Conservation (phyloP, 108 stramenopile species). For the Craspedostauros australis region DNA sequence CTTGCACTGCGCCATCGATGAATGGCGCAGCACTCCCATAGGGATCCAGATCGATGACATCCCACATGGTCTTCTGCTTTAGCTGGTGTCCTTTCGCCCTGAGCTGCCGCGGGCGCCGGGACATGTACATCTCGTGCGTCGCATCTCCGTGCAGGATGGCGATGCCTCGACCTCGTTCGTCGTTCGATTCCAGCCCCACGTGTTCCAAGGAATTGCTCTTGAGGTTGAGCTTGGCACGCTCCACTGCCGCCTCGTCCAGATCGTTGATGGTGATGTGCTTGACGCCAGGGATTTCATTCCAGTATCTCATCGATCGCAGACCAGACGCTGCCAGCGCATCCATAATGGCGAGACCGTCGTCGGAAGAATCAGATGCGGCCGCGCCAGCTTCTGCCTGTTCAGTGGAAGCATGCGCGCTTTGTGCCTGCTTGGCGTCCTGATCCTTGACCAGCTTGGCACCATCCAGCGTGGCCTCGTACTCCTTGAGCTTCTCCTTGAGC, state of each 20-base stretch:
- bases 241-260: slow-evolving; percentile 74
- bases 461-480: slow-evolving; percentile 13
- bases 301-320: slow-evolving; percentile 92
- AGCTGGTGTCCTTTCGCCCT: slow-evolving; percentile 18
- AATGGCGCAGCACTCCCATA: slow-evolving; percentile 98
- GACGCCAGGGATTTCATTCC: slow-evolving; percentile 91
- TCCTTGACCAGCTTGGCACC: slow-evolving; percentile 5
- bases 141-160: slow-evolving; percentile 71
- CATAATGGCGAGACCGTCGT: slow-evolving; percentile 78
- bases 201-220: slow-evolving; percentile 68
- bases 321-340: slow-evolving; percentile 98
- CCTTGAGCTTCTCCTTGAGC: slow-evolving; percentile 5
- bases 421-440: slow-evolving; percentile 1
- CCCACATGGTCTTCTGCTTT: slow-evolving; percentile 57
- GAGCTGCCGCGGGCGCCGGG: slow-evolving; percentile 38
- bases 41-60: slow-evolving; percentile 98
- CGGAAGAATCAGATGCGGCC: neutral
- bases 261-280: slow-evolving; percentile 90
- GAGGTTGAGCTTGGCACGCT: slow-evolving; percentile 69
- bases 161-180: slow-evolving; percentile 61
- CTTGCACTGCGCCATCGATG: slow-evolving; percentile 91
- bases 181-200: slow-evolving; percentile 53
- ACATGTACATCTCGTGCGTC: slow-evolving; percentile 74
- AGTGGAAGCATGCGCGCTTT: too few relatives aligned
- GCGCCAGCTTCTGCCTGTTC: neutral